Conservation (phyloP, 306 rosid species). For the Trifolium repens region DNA sequence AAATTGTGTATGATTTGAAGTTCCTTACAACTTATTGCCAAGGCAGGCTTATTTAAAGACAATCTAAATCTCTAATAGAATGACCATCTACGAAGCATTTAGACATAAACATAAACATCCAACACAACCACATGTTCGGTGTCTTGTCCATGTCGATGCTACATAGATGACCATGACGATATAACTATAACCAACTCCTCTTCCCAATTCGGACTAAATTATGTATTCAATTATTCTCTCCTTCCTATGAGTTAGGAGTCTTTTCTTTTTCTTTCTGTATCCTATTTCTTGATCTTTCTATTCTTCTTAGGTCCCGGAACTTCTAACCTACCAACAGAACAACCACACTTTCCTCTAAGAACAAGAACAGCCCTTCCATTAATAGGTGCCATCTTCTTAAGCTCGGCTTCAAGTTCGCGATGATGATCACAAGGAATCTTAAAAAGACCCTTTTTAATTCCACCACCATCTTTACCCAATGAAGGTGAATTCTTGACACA, state of each 20-base stretch:
- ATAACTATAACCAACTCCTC: slow-evolving; percentile 50
- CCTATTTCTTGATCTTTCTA: slow-evolving; percentile 80
- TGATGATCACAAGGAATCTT: slow-evolving; percentile 87
- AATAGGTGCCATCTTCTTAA: slow-evolving; percentile 92
- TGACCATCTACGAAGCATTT: slow-evolving; percentile 7
- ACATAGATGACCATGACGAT: neutral
- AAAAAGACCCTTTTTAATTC: slow-evolving; percentile 71
- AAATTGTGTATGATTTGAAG: slow-evolving; percentile 54
- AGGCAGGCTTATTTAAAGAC: slow-evolving; percentile 66
- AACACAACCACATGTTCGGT: neutral
- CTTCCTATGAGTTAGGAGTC: slow-evolving; percentile 46
- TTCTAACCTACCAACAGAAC: slow-evolving; percentile 96
- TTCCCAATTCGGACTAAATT: slow-evolving; percentile 50
- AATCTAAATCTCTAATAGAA: slow-evolving; percentile 49
- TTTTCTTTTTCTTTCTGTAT: slow-evolving; percentile 23
- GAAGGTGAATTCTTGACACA: slow-evolving; percentile 77
- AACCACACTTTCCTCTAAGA: slow-evolving; percentile 88
- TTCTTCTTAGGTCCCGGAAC: slow-evolving; percentile 82
- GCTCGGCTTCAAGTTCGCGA: slow-evolving; percentile 84
- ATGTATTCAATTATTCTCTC: slow-evolving; percentile 43
- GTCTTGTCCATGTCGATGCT: neutral
- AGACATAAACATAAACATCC: neutral
- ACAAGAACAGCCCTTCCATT: slow-evolving; percentile 89
- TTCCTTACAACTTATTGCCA: slow-evolving; percentile 61
- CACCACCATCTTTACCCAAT: slow-evolving; percentile 59